phyloP scores from a whole-genome alignment of 345 rosid species.

The Turritis glabra region DNA sequence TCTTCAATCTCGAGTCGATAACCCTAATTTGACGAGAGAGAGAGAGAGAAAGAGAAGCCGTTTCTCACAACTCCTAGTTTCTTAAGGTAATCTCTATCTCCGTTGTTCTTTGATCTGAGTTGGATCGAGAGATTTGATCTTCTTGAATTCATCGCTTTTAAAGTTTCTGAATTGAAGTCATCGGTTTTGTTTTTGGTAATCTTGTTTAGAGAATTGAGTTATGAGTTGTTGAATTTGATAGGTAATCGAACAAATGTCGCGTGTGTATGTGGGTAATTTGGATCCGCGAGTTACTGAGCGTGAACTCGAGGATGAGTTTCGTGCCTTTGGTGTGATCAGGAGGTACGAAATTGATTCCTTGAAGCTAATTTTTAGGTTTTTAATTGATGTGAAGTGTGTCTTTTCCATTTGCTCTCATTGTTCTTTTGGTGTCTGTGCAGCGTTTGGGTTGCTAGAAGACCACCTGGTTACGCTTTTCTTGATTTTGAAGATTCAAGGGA shows the following conservation, averaged over 20 bases:
- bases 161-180: neutral
- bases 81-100: conserved; percentile 24
- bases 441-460: conserved; percentile 94
- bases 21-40: conserved; percentile 25
- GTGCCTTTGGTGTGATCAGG: conserved; percentile 61
- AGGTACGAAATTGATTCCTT: conserved; percentile 43
- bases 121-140: neutral
- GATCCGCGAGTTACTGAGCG: conserved; percentile 77
- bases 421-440: conserved; percentile 36
- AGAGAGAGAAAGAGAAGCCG: conserved; percentile 17
- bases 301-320: conserved; percentile 79
- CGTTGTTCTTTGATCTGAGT: neutral
- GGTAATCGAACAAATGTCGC: conserved; percentile 54
- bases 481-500: conserved; percentile 85
- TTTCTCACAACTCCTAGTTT: neutral
- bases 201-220: neutral
- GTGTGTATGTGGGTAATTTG: conserved; percentile 81
- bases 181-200: neutral
- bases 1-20: neutral
- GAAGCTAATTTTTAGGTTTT: neutral
- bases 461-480: conserved; percentile 86
- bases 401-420: neutral
- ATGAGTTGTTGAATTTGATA: neutral
- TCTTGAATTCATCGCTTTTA: neutral
- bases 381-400: neutral